Evolutionary conservation across 805 yeast genomes (phyloP), one percentile per base, ranked within the genome.

Genomic region (Priceomyces castillae): DNA sequence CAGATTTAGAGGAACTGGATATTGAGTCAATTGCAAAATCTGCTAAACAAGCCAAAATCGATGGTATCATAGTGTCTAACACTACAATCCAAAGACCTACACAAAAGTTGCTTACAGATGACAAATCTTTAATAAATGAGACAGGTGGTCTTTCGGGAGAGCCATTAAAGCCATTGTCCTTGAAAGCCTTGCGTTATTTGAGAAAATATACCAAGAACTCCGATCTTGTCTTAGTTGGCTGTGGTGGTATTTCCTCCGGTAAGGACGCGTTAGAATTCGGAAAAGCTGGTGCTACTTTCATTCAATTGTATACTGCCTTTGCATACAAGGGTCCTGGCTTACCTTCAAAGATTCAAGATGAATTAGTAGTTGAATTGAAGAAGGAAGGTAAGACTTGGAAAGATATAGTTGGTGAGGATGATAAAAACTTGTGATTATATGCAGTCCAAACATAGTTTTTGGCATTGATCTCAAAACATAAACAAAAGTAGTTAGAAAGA

Each of bases 311-410:
- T 69, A 90, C 98, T 2, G 81, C 95, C 1, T 87, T 87, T 62
- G 97, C 95, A 0, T 92, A 88, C 71, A 81, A 81, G 58, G 98
- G 98, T 1, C 97, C 97, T 0, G 96, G 95, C 2, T 69, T 87
- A 41, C 86, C 74, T 1, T 67, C 67, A 12, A 68, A 68, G 44
- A 65, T 71, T 39, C 60, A 73, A 53, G 73, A 69, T 49, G 74
- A 71, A 46, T 58, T 71, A 47, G 59, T 61, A 1, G 53, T 23
- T 5, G 72, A 84, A 60, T 73, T 92, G 57, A 67, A 69, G 43
- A 80, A 76, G 52, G 90, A 84, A 57, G 92, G 89, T 6, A 82
- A 82, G 64, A 82, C 89, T 2, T 92, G 98, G 98, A 71, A 73
- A 62, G 80, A 88, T 60, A 82, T 89, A 40, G 71, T 87, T 33